Base-by-base conservation (phyloP, 495 filamentous ascomycete species). In the Annulohypoxylon moriforme region DNA sequence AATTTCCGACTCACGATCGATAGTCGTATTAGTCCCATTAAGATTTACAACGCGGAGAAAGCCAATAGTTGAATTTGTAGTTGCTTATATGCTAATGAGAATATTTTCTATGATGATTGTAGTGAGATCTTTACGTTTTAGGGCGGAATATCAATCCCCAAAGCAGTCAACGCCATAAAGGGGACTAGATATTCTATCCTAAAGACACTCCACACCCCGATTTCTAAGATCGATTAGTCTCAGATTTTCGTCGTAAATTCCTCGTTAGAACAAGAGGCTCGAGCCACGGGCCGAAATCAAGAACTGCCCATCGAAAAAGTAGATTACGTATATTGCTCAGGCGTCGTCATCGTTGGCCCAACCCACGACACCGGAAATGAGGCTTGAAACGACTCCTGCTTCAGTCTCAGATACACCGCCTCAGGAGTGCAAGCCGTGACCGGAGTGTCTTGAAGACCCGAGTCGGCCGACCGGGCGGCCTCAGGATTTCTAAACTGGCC, bases 321-420 rank as follows among this genome's bases (percentile, higher is more conserved):
- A 52, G 24, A 29, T 29, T 52, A 29, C 47, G 24, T 16, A 14
- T 29, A 5, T 50, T 27, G 22, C 47, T 50, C 47, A 9, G 22
- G 13, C 13, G 47, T 29, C 24, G 22, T 52, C 40, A 13, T 44
- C 40, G 40, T 44, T n/a, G 16, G 47, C 9, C 8, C 18, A 25
- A 20, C 9, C 20, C 22, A 49, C 46, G 18, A 52, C 47, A 52
- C 22, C 47, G 24, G 47, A 29, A 14, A 29, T 9, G 24, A 52
- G 47, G 47, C 22, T 27, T 52, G 47, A 52, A 52, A 52, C 47
- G 24, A 27, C 24, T 52, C 13, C 13, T 27, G 47, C 47, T n/a
- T 52, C 47, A 29, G 11, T 5, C 47, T 4, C 2, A 52, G 47
- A 5, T 52, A 7, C 11, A 29, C 24, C 47, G 47, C 47, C 47